Evolutionary conservation across 257 asterid species (phyloP).

Genomic region (Leonotis leonurus): DNA sequence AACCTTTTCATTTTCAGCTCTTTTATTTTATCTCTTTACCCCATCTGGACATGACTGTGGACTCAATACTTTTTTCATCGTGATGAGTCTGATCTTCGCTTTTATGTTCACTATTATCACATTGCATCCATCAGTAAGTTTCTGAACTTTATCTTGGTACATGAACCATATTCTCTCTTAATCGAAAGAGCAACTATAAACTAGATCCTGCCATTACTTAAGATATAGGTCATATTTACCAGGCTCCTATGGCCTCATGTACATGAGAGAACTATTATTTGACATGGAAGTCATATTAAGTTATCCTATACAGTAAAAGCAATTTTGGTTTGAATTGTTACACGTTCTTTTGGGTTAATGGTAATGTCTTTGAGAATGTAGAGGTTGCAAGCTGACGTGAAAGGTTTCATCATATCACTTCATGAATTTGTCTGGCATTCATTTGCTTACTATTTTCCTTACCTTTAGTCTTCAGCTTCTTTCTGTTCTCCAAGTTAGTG

Average conservation of each 20-base stretch:
- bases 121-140: conserved; percentile 79
- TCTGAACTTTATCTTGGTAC: conserved; percentile 6
- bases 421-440: neutral
- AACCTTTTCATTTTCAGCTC: conserved; percentile 65
- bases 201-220: neutral
- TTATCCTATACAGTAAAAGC: neutral
- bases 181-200: neutral
- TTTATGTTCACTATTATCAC: conserved; percentile 70
- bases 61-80: conserved; percentile 77
- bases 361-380: neutral
- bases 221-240: neutral
- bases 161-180: neutral
- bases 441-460: neutral
- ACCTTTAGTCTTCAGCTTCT: neutral
- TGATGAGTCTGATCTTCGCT: conserved; percentile 56
- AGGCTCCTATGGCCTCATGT: neutral
- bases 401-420: neutral
- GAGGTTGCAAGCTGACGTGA: neutral
- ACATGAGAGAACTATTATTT: neutral
- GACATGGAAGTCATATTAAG: neutral
- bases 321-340: neutral
- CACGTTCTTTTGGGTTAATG: neutral
- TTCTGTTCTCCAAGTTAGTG: neutral
- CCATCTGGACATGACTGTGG: conserved; percentile 96
- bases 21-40: conserved; percentile 74